Evolutionary conservation across 441 rosid species (phyloP).

Genomic region (Lepidium campestre): DNA sequence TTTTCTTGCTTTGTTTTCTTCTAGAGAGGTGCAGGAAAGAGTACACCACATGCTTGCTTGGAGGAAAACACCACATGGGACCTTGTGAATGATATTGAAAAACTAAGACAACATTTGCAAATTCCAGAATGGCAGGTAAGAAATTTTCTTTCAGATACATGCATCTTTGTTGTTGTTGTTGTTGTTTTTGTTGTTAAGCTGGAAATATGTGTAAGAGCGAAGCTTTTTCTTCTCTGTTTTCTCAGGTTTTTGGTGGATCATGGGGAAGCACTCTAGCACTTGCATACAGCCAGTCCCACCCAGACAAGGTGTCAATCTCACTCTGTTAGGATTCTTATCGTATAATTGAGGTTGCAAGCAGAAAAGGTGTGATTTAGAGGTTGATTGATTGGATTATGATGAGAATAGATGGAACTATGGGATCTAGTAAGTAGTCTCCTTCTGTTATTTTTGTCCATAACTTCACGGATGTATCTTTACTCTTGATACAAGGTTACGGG

Average conservation of each 20-base stretch:
- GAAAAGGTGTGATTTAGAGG: background rate
- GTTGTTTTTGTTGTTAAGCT: background rate
- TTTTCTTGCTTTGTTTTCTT: background rate
- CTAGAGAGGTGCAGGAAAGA: slow-evolving; percentile 91
- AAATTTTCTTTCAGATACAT: background rate
- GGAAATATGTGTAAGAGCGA: background rate
- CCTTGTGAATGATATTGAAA: slow-evolving; percentile 76
- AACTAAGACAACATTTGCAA: slow-evolving; percentile 70
- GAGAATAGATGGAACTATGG: background rate
- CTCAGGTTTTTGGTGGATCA: slow-evolving; percentile 94
- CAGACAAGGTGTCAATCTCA: slow-evolving; percentile 54
- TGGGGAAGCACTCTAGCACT: slow-evolving; percentile 97
- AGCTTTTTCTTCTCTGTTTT: background rate
- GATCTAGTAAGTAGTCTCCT: background rate
- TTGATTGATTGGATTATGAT: background rate
- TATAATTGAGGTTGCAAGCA: background rate
- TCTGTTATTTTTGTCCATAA: background rate
- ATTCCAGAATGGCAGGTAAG: slow-evolving; percentile 90
- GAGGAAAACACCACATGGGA: slow-evolving; percentile 91
- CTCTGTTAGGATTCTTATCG: background rate
- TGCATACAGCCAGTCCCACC: slow-evolving; percentile 77
- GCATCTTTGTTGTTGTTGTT: background rate
- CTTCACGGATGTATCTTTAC: background rate
- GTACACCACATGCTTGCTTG: slow-evolving; percentile 95
- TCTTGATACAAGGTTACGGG: slow-evolving; percentile 62